These are phyloP conservation scores for Tulasnella sp. DNA, from an alignment of 768 basidiomycete genomes.

Conservation along the genomic window DNA sequence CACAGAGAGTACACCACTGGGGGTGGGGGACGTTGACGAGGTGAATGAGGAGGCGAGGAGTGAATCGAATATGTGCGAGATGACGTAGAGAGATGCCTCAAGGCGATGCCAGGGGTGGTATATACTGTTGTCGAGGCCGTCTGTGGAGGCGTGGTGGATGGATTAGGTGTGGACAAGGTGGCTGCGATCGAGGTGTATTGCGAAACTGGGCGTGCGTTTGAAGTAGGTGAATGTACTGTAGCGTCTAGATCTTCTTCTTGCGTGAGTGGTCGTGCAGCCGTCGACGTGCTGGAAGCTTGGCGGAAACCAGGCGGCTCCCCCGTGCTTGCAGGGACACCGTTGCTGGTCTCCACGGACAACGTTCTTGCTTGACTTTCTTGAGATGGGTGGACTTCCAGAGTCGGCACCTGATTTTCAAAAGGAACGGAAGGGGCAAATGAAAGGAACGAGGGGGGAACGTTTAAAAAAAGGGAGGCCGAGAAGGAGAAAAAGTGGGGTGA, in stretches of 20 bases:
- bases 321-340: neutral
- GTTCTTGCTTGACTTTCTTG: neutral
- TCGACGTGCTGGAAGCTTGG: neutral
- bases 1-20: neutral
- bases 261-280: neutral
- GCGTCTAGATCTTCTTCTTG: slow-evolving; percentile 4
- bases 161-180: neutral
- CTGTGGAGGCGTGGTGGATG: neutral
- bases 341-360: neutral
- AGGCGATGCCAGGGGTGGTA: neutral
- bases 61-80: neutral
- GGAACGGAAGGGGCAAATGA: neutral
- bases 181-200: neutral
- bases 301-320: neutral
- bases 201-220: neutral
- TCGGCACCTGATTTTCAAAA: slow-evolving; percentile 1
- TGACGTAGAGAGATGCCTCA: slow-evolving; percentile 1
- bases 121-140: neutral
- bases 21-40: neutral
- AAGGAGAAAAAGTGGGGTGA: neutral
- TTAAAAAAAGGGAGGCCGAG: neutral
- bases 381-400: neutral
- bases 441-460: neutral
- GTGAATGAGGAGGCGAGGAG: neutral
- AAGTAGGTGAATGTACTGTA: slow-evolving; percentile 4